Evolutionary conservation across 768 basidiomycete species (phyloP).

Genomic region (Calocybe cyanea): DNA sequence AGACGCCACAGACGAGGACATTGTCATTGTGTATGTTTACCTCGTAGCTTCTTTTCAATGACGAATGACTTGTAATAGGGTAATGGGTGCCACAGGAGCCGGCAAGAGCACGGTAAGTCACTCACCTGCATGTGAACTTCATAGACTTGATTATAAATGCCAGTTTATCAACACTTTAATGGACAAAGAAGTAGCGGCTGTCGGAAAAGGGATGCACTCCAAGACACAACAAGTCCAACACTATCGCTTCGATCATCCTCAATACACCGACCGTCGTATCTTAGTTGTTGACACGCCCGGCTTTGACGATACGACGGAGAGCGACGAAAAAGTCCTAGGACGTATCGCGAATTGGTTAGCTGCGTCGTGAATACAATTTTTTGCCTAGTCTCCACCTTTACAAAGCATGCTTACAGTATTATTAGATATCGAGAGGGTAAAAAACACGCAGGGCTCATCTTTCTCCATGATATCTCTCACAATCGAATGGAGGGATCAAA

Average conservation of each 20-base stretch:
- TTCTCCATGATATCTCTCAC: constrained; percentile 38
- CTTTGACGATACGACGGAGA: constrained; percentile 5
- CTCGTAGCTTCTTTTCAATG: no score
- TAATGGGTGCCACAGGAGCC: constrained; percentile 28
- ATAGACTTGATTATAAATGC: no score
- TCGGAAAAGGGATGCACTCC: constrained; percentile 2
- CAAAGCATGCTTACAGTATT: not conserved
- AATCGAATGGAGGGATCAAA: constrained; percentile 32
- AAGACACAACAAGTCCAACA: not conserved
- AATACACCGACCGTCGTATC: constrained; percentile 5
- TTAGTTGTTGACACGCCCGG: constrained; percentile 14
- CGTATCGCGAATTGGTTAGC: constrained; percentile 11
- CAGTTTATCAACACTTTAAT: constrained; percentile 6
- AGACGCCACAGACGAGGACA: no score
- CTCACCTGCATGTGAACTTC: no score
- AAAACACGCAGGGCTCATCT: constrained; percentile 33
- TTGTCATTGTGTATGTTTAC: no score
- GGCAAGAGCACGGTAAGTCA: constrained; percentile 26
- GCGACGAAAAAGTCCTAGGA: constrained; percentile 12
- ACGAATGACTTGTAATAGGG: not conserved
- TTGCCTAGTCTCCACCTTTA: no score
- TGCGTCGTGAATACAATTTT: constrained; percentile 8
- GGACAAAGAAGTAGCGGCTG: not conserved
- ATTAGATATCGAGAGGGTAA: constrained; percentile 17
- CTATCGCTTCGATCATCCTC: not conserved